Base-by-base conservation (phyloP, 108 stramenopile genomes). In the Pelagomonas calceolata region DNA sequence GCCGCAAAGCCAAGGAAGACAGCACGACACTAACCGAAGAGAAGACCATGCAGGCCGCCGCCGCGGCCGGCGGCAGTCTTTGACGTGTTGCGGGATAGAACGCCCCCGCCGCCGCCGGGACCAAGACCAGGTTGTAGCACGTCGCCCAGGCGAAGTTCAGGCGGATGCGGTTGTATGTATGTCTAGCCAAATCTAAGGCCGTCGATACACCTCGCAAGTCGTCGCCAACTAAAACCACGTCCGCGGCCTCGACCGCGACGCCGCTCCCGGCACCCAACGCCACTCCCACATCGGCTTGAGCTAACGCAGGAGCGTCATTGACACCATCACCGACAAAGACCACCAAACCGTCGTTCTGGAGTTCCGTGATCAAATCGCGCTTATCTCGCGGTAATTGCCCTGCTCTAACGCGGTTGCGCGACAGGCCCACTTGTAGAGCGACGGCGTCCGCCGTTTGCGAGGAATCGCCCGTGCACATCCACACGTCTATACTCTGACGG, bases 71-170 rank as follows among this genome's bases (percentile, higher is more conserved):
- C 16, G 94, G 96, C 29, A 98, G 77, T 33, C 85, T 72, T 74
- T 81, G 75, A 43, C 86, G 85, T 17, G 91, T 82, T 70, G 86
- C 75, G n/a, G 97, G 95, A 79, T 87, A 97, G 30, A 95, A 79
- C 9, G 88, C 82, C 18, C 98, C 98, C 16, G 95, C 95, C 4
- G 98, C 98, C 29, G 98, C 72, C 0, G 98, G 98, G 31, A 99
- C 88, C 63, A 88, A 89, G 67, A 95, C 74, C 0, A 91, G 45
- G 76, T 99, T 99, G 92, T 99, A 99, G 15, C 87, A 77, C 79
- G 96, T 75, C 4, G 97, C 94, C 85, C 91, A 96, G 32, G 91
- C 66, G 64, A 95, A 92, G 79, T 96, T 96, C 64, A 84, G 75
- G 36, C 85, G 75, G 68, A 97, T 99, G 64, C 95, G 83, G 36